Evolutionary conservation across 1,139 yeast species (phyloP).

Genomic region (Blastobotrys malaysiensis): DNA sequence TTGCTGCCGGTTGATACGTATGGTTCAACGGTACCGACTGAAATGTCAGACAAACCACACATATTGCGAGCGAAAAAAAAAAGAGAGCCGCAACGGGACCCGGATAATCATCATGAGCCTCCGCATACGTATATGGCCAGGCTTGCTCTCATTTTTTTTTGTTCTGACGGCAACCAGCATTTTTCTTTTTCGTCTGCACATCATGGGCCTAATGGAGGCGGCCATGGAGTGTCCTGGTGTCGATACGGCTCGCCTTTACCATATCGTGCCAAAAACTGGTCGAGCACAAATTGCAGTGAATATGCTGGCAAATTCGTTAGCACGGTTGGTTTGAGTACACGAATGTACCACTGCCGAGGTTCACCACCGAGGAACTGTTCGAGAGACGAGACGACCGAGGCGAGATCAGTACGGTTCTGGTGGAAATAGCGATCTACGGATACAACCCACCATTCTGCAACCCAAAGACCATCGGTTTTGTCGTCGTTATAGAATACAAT

Average conservation of each 20-base stretch:
- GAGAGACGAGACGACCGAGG: not conserved
- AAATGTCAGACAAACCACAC: not conserved
- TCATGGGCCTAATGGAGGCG: not conserved
- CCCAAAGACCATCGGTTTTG: slow-evolving; percentile 7
- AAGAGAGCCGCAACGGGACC: not conserved
- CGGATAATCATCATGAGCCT: not conserved
- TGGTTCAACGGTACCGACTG: not conserved
- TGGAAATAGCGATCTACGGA: slow-evolving; percentile 6
- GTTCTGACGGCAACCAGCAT: not conserved
- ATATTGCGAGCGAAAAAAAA: not conserved
- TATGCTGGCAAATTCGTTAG: not conserved
- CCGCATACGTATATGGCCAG: no score
- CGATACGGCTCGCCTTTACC: not conserved
- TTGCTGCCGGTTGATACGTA: not conserved
- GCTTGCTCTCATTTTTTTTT: not conserved
- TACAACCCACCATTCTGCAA: slow-evolving; percentile 11
- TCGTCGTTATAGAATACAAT: slow-evolving; percentile 52
- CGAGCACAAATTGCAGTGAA: not conserved
- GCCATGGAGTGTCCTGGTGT: not conserved
- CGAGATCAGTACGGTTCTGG: not conserved
- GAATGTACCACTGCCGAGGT: not conserved
- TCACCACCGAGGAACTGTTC: not conserved
- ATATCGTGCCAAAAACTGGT: not conserved
- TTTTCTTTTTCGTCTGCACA: not conserved
- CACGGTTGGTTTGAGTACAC: not conserved